These are phyloP conservation scores for Saccharomycopsis malanga DNA, from an alignment of 805 yeast species.

Conservation along the genomic window DNA sequence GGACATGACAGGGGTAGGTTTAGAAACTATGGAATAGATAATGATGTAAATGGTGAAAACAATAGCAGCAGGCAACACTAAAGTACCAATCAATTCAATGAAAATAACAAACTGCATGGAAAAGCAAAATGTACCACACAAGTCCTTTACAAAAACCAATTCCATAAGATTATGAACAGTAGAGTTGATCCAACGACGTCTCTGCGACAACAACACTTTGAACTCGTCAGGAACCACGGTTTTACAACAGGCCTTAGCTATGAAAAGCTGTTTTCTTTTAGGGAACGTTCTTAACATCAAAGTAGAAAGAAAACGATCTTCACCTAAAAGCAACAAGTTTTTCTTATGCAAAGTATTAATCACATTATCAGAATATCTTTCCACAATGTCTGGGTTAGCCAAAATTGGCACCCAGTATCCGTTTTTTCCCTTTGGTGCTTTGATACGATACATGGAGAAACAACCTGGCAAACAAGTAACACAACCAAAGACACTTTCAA, in stretches of 20 bases:
- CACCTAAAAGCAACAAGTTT: constrained; percentile 80
- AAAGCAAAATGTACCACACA: constrained; percentile 91
- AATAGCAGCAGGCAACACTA: constrained; percentile 85
- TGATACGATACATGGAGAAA: constrained; percentile 86
- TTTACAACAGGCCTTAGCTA: constrained; percentile 87
- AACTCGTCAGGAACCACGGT: constrained; percentile 84
- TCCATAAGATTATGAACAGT: constrained; percentile 91
- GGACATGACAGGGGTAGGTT: constrained; percentile 73
- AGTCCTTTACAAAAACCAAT: constrained; percentile 71
- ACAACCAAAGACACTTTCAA: constrained; percentile 90
- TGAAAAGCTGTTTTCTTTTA: constrained; percentile 76
- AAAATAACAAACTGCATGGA: constrained; percentile 90
- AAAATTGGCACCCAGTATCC: constrained; percentile 91
- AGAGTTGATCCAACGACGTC: constrained; percentile 96
- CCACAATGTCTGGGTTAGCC: constrained; percentile 90
- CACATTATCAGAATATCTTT: constrained; percentile 81
- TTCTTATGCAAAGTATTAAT: constrained; percentile 79
- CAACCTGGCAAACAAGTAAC: constrained; percentile 96
- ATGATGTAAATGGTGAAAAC: constrained; percentile 76
- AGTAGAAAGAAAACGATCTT: constrained; percentile 79
- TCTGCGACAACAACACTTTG: constrained; percentile 74
- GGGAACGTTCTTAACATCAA: constrained; percentile 87
- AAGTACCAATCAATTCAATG: constrained; percentile 78
- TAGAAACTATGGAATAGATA: constrained; percentile 57
- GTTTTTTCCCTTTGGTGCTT: constrained; percentile 73